Evolutionary conservation across 73 alveolate species (phyloP).

Genomic region (Paramecium octaurelia): DNA sequence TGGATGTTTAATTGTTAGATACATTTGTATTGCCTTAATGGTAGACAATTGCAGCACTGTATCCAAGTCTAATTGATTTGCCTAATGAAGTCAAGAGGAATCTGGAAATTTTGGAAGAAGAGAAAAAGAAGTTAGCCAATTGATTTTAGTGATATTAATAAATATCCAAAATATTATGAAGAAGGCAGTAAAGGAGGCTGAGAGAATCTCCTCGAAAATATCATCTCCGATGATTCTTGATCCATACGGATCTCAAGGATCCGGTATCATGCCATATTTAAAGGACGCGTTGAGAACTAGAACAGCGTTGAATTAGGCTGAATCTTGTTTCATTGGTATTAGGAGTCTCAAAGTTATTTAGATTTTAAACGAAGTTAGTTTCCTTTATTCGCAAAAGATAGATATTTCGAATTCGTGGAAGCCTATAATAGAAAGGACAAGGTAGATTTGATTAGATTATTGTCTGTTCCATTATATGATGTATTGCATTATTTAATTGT

Average conservation of each 20-base stretch:
- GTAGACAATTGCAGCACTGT: neutral
- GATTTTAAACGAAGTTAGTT: constrained; percentile 52
- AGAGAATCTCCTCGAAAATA: constrained; percentile 12
- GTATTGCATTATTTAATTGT: neutral
- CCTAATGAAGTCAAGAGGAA: neutral
- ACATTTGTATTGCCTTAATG: constrained; percentile 21
- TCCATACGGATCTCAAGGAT: neutral
- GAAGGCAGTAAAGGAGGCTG: constrained; percentile 6
- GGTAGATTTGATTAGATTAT: constrained; percentile 55
- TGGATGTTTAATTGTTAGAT: neutral
- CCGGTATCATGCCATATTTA: neutral
- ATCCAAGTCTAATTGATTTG: neutral
- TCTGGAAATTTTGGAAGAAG: constrained; percentile 3
- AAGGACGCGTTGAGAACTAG: constrained; percentile 20
- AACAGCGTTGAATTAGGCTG: constrained; percentile 45
- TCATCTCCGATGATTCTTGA: constrained; percentile 44
- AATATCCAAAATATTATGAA: neutral
- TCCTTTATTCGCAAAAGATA: constrained; percentile 57
- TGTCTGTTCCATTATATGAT: constrained; percentile 61
- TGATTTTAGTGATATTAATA: neutral
- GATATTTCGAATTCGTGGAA: constrained; percentile 53
- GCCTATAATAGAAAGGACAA: constrained; percentile 59
- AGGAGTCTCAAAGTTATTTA: neutral
- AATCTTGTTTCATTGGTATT: constrained; percentile 44
- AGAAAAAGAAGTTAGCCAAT: neutral